Evolutionary conservation across 2,329 filamentous ascomycete species (phyloP).

Genomic region (Paecilomyces sp.): DNA sequence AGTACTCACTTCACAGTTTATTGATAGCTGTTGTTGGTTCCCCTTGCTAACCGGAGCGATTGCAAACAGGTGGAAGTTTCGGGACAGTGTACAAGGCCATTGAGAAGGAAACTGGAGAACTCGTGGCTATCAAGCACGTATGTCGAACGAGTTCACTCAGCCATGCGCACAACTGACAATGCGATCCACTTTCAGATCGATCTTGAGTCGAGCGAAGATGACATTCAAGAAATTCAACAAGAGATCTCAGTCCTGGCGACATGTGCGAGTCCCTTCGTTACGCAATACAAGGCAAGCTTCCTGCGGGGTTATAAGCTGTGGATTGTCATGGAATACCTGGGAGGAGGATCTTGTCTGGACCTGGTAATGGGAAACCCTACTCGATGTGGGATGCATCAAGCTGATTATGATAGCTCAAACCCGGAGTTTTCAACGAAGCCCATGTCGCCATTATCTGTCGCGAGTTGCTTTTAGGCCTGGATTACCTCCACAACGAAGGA

Average conservation of each 20-base stretch:
- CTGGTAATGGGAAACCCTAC: constrained; percentile 50
- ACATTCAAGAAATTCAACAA: constrained; percentile 96
- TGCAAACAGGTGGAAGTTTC: constrained; percentile 73
- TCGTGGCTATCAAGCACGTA: constrained; percentile 95
- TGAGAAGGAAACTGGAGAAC: constrained; percentile 80
- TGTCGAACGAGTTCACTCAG: constrained; percentile 24
- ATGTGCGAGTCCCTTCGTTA: constrained; percentile 88
- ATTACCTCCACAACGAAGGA: constrained; percentile 87
- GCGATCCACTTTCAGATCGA: constrained; percentile 62
- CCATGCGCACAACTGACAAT: constrained; percentile 7
- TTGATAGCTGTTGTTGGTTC: not conserved
- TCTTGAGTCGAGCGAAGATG: constrained; percentile 96
- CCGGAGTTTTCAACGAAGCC: constrained; percentile 76
- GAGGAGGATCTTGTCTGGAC: constrained; percentile 90
- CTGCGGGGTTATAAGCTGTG: constrained; percentile 94
- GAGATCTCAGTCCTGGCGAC: constrained; percentile 94
- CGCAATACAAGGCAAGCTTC: constrained; percentile 94
- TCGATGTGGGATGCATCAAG: not conserved
- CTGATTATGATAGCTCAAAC: constrained; percentile 62
- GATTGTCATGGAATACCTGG: constrained; percentile 99
- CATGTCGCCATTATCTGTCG: constrained; percentile 94
- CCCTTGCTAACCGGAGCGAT: constrained; percentile 8
- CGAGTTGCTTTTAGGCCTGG: constrained; percentile 79
- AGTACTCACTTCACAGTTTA: constrained; percentile 33
- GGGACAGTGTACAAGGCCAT: constrained; percentile 96